phyloP scores from a whole-genome alignment of 2,329 filamentous ascomycete genomes.

The Apiospora malaysiana region DNA sequence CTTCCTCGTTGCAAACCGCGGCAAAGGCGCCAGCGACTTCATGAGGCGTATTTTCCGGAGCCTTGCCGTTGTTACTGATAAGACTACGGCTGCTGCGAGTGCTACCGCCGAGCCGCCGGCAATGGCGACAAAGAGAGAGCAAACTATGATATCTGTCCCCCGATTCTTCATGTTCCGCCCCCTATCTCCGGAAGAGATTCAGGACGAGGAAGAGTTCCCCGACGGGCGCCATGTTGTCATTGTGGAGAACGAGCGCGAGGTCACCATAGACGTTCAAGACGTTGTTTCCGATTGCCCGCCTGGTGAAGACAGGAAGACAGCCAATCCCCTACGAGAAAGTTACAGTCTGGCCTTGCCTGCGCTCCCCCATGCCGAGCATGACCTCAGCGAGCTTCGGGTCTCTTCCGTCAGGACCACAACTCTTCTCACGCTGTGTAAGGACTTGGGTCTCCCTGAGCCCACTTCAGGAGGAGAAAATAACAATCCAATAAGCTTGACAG shows the following conservation, averaged over 20 bases:
- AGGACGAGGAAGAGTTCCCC: not conserved
- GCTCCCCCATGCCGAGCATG: not conserved
- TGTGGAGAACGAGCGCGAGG: slow-evolving; percentile 23
- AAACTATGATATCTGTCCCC: not conserved
- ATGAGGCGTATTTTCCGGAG: slow-evolving; percentile 27
- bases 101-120: too few species aligned
- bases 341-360: not conserved
- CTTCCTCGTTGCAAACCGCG: slow-evolving; percentile 14
- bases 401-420: not conserved
- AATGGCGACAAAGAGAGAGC: not conserved
- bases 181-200: not conserved
- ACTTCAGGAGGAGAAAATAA: not conserved
- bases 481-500: not conserved
- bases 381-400: not conserved
- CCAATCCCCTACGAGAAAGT: not conserved
- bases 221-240: slow-evolving; percentile 18
- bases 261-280: slow-evolving; percentile 26
- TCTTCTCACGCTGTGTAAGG: not conserved
- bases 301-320: not conserved
- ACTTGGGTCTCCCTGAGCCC: not conserved
- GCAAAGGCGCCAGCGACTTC: slow-evolving; percentile 24
- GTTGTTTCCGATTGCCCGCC: slow-evolving; percentile 23
- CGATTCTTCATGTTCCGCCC: not conserved
- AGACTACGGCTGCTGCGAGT: not conserved
- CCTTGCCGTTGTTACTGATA: slow-evolving; percentile 21